Evolutionary conservation across 1,139 yeast genomes (phyloP).

Genomic region (Kodamaea alishanica): DNA sequence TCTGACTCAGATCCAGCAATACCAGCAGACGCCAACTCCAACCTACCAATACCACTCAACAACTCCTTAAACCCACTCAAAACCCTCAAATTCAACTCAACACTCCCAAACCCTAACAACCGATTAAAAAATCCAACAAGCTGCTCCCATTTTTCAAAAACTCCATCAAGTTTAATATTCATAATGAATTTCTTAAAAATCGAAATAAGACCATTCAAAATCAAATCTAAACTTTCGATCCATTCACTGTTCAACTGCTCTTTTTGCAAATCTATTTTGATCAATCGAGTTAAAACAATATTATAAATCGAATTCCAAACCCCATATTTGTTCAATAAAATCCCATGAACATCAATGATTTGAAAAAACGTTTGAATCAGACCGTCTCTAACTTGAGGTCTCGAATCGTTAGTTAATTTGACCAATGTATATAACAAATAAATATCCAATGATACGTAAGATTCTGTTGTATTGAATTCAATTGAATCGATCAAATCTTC

Average conservation of each 20-base stretch:
- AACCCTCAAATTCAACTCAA: conserved; percentile 48
- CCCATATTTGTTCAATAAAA: conserved; percentile 42
- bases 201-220: conserved; percentile 56
- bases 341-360: conserved; percentile 76
- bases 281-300: conserved; percentile 43
- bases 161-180: conserved; percentile 21
- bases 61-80: conserved; percentile 52
- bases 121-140: conserved; percentile 46
- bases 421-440: conserved; percentile 62
- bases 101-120: conserved; percentile 37
- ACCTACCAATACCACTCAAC: too few species aligned
- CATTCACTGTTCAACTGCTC: conserved; percentile 34
- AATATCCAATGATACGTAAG: conserved; percentile 51
- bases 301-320: conserved; percentile 55
- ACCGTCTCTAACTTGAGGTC: conserved; percentile 85
- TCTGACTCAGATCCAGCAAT: neutral
- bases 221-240: conserved; percentile 55
- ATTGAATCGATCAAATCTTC: conserved; percentile 1
- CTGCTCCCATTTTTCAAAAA: conserved; percentile 39
- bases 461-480: conserved; percentile 13
- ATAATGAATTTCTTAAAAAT: conserved; percentile 46
- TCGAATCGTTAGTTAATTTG: conserved; percentile 54
- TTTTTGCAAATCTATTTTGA: conserved; percentile 16
- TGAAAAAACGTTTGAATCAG: conserved; percentile 85
- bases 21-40: conserved; percentile 2